A percentile compares a stretch with the other conserved stretches of the same genome.
These are phyloP conservation scores for Irpex sp. DNA, from an alignment of 1,284 basidiomycete genomes.

Conservation along the genomic window DNA sequence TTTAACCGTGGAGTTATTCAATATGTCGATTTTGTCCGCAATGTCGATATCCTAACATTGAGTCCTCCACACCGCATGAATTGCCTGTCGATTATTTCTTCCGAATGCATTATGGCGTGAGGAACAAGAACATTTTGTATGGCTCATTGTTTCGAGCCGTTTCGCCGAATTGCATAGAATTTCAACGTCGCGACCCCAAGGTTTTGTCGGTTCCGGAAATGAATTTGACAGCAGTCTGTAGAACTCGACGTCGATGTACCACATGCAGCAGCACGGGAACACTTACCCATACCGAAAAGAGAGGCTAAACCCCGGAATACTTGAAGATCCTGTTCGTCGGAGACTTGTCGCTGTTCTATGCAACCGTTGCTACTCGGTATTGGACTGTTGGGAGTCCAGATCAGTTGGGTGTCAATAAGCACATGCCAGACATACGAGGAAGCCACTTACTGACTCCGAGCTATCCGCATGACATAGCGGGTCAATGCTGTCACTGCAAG, in stretches of 20 bases:
- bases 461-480: background rate
- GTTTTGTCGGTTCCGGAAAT: background rate
- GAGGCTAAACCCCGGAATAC: slow-evolving; percentile 5
- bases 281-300: background rate
- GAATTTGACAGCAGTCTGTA: background rate
- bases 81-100: background rate
- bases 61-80: background rate
- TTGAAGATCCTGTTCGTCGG: background rate
- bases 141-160: background rate
- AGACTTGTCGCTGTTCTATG: slow-evolving; percentile 7
- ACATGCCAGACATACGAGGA: background rate
- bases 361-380: background rate
- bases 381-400: background rate
- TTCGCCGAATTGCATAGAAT: background rate
- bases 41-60: background rate
- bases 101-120: background rate
- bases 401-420: background rate
- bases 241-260: background rate
- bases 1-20: background rate
- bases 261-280: slow-evolving; percentile 2
- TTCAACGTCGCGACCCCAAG: background rate
- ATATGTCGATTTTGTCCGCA: background rate
- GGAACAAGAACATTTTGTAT: background rate
- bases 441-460: background rate
- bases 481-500: background rate